Evolutionary conservation across 257 asterid genomes (phyloP).

Genomic region (Henckelia pumila): DNA sequence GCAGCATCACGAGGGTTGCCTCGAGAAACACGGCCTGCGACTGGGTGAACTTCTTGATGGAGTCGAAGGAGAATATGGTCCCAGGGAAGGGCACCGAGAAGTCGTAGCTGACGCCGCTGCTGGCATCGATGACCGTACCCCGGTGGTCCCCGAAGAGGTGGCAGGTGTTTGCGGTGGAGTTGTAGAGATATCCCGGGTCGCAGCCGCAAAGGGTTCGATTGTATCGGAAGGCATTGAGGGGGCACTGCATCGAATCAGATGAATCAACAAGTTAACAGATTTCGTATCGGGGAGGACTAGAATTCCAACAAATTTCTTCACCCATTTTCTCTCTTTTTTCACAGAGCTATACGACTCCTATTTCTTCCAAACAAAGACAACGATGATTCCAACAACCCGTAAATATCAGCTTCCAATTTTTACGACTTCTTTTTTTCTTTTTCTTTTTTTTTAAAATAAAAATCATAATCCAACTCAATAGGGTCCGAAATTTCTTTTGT

Average conservation of each 20-base stretch:
- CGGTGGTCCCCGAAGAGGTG: slow-evolving; percentile 36
- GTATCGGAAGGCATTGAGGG: slow-evolving; percentile 57
- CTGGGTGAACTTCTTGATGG: slow-evolving; percentile 74
- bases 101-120: slow-evolving; percentile 64
- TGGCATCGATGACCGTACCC: slow-evolving; percentile 33
- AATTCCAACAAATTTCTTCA: too few species aligned
- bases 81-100: slow-evolving; percentile 52
- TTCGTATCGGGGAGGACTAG: too few species aligned
- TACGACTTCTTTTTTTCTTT: too few species aligned
- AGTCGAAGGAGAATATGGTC: slow-evolving; percentile 65
- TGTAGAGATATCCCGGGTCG: slow-evolving; percentile 66
- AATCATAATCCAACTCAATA: too few species aligned
- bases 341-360: too few species aligned
- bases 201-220: slow-evolving; percentile 65
- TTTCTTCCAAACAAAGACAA: too few species aligned
- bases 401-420: too few species aligned
- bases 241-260: slow-evolving; percentile 47
- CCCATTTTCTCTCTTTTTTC: too few species aligned
- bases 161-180: slow-evolving; percentile 43
- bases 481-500: too few species aligned
- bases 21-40: slow-evolving; percentile 92
- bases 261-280: too few species aligned
- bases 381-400: too few species aligned
- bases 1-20: slow-evolving; percentile 64
- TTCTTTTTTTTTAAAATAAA: too few species aligned